Conservation (phyloP, 495 filamentous ascomycete species). For the Tuber borchii region DNA sequence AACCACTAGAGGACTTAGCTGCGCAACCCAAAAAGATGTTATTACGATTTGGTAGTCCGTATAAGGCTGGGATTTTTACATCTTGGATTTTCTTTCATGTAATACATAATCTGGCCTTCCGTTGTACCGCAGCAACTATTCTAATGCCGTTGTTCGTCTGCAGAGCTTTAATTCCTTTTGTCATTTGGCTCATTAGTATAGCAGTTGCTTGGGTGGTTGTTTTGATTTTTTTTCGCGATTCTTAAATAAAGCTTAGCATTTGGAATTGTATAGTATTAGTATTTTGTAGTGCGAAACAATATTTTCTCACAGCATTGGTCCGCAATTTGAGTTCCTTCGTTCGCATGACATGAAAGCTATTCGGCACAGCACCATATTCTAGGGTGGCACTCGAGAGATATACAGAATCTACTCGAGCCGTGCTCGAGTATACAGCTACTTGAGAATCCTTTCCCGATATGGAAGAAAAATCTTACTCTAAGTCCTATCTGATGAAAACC, state of each 20-base stretch:
- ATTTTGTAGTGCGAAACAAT: background rate
- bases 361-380: background rate
- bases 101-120: background rate
- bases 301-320: background rate
- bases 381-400: background rate
- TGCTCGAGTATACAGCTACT: background rate
- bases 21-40: background rate
- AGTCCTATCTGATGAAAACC: background rate
- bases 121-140: constrained; percentile 5
- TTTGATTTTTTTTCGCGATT: background rate
- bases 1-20: background rate
- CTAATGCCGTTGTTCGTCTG: background rate
- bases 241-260: background rate
- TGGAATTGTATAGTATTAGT: constrained; percentile 1
- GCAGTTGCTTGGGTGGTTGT: background rate
- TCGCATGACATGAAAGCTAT: background rate
- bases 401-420: background rate
- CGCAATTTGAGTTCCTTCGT: background rate
- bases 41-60: background rate
- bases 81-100: background rate
- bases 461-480: background rate
- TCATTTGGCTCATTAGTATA: background rate
- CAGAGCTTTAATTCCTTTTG: constrained; percentile 5
- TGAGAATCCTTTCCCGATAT: background rate
- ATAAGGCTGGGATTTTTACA: constrained; percentile 4